Conservation (phyloP, 768 basidiomycete genomes). For the Hygrophorus pudorinus region DNA sequence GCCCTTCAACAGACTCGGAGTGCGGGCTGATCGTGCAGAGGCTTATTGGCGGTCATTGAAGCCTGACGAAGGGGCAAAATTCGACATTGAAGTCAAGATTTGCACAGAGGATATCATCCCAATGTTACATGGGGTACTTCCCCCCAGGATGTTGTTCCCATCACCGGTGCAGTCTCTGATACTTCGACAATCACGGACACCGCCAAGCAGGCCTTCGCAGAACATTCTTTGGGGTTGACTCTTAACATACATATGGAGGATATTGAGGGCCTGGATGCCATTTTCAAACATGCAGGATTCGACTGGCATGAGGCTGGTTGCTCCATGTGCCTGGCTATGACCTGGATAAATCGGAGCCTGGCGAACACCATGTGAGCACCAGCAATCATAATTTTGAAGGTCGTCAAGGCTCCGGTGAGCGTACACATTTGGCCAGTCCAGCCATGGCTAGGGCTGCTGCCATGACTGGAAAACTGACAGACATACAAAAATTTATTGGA, state of each 20-base stretch:
- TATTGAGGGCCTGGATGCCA: constrained; percentile 71
- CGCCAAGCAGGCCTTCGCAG: constrained; percentile 55
- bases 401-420: constrained; percentile 77
- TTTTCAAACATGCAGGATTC: constrained; percentile 87
- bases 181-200: constrained; percentile 57
- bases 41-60: constrained; percentile 79
- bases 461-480: constrained; percentile 74
- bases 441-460: constrained; percentile 93
- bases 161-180: constrained; percentile 74
- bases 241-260: constrained; percentile 74
- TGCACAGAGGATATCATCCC: constrained; percentile 80
- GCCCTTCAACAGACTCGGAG: no score
- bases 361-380: constrained; percentile 82
- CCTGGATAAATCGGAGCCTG: constrained; percentile 77
- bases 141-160: constrained; percentile 79
- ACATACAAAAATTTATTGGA: constrained; percentile 70
- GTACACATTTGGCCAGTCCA: constrained; percentile 82
- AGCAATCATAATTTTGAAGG: constrained; percentile 94
- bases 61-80: constrained; percentile 75
- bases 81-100: constrained; percentile 75
- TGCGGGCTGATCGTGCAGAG: constrained; percentile 68
- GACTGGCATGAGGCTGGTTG: constrained; percentile 95
- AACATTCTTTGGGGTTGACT: constrained; percentile 68
- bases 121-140: constrained; percentile 89
- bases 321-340: constrained; percentile 96